These are phyloP conservation scores for Kwoniella mangroviensis DNA, from an alignment of 768 basidiomycete genomes.

Conservation along the genomic window DNA sequence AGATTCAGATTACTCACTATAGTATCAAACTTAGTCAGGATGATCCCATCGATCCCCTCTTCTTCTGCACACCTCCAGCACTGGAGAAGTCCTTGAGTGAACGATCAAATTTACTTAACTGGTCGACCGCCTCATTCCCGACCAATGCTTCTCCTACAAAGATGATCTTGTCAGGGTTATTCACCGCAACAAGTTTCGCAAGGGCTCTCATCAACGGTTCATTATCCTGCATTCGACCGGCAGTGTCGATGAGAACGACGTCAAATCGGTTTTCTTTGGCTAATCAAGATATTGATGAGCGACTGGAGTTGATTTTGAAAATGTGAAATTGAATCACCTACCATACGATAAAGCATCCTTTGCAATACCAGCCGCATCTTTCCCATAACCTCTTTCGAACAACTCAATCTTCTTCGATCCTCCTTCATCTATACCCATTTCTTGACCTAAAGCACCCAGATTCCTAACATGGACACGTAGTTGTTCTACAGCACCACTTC, in stretches of 20 bases:
- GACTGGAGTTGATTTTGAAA: neutral
- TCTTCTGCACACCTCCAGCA: slow-evolving; percentile 58
- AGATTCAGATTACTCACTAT: slow-evolving; percentile 65
- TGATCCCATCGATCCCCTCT: slow-evolving; percentile 96
- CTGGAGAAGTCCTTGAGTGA: slow-evolving; percentile 90
- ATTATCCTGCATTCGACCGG: slow-evolving; percentile 99
- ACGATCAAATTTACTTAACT: slow-evolving; percentile 93
- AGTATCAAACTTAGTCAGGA: slow-evolving; percentile 99
- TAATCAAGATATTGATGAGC: slow-evolving; percentile 53
- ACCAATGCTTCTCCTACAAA: slow-evolving; percentile 98
- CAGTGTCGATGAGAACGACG: slow-evolving; percentile 96
- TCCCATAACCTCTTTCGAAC: slow-evolving; percentile 95
- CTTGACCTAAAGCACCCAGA: slow-evolving; percentile 76
- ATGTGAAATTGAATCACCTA: slow-evolving; percentile 56
- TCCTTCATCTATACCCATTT: slow-evolving; percentile 62
- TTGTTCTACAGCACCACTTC: slow-evolving; percentile 95
- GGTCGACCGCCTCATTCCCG: slow-evolving; percentile 98
- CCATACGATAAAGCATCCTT: slow-evolving; percentile 92
- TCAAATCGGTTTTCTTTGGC: slow-evolving; percentile 90
- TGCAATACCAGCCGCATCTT: slow-evolving; percentile 98
- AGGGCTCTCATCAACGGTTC: slow-evolving; percentile 98
- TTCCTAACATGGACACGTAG: slow-evolving; percentile 95
- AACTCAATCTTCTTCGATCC: slow-evolving; percentile 72
- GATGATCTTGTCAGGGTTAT: slow-evolving; percentile 94
- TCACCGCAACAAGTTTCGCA: slow-evolving; percentile 95